Base-by-base conservation (phyloP, 2,329 filamentous ascomycete genomes). In the Tricladium varicosporioides region DNA sequence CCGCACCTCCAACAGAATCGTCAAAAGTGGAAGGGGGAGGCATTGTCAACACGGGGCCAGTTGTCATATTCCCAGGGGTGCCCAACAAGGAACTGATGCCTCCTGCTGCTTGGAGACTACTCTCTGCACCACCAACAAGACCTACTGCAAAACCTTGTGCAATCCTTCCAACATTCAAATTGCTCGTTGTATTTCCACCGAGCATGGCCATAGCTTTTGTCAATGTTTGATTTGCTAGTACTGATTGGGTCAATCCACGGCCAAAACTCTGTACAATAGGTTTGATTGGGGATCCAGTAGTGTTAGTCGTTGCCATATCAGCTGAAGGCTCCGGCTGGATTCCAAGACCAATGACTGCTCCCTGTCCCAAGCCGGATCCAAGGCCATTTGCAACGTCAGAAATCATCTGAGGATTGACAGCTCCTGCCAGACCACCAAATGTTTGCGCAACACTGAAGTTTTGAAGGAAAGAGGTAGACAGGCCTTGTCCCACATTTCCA, bases 91-190 rank as follows among this genome's bases (percentile, higher is more conserved):
- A 50, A 19, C 52, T 33, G 11, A 62, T n/a, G 2, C 58, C 51
- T 7, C 55, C 52, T 44, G 56, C 48, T 19, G 46, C 56, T 48
- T 68, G 60, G 15, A 75, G 64, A 4, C 69, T 69, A 31, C 72
- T 71, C 2, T 67, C 67, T 0, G 68, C 70, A n/a, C 73, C 73
- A 22, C 70, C 67, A 0, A 75, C 36, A 1, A 75, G 60, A 0
- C 73, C 73, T 31, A 72, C 63, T 0, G 70, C 71, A 16, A 73
- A 66, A 9, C 72, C 73, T 53, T 71, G 69, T 5, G 70, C 72
- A 0, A 70, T 64, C n/a, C 62, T 64, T 13, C 65, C 59, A 2
- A 72, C 22, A 50, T 71, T 53, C 18, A 67, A 50, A 54, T 13
- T 66, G 42, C n/a, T 51, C n/a, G 64, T 62, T 5, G 27, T 47